These are phyloP conservation scores for Sphaerulina musiva DNA, from an alignment of 2,329 filamentous ascomycete genomes.

Conservation along the genomic window DNA sequence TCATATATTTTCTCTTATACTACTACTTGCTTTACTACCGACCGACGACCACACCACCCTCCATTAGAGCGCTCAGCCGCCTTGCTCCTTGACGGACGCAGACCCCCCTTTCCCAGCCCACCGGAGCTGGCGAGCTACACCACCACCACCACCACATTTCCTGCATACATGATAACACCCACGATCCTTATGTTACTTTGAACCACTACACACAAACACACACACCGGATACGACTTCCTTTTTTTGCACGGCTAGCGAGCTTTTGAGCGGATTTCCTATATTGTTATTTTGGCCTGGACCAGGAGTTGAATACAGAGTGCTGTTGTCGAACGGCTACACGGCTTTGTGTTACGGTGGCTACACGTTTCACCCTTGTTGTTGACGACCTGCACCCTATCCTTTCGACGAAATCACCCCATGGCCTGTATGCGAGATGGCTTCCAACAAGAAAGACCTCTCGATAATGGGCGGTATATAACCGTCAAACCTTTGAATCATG, in stretches of 20 bases:
- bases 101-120: slow-evolving; percentile 6
- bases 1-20: slow-evolving; percentile 19
- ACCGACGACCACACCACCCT: slow-evolving; percentile 6
- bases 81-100: slow-evolving; percentile 25
- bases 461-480: slow-evolving; percentile 79
- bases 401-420: slow-evolving; percentile 40
- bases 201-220: slow-evolving; percentile 7
- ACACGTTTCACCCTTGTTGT: slow-evolving; percentile 14
- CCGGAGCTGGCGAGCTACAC: slow-evolving; percentile 11
- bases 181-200: slow-evolving; percentile 31
- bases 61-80: slow-evolving; percentile 10
- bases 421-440: slow-evolving; percentile 82
- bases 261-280: slow-evolving; percentile 20
- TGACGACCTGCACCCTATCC: slow-evolving; percentile 13
- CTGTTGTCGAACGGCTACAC: slow-evolving; percentile 17
- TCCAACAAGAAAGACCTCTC: slow-evolving; percentile 71
- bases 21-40: slow-evolving; percentile 10
- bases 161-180: slow-evolving; percentile 26
- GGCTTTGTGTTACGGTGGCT: slow-evolving; percentile 20
- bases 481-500: slow-evolving; percentile 91
- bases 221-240: slow-evolving; percentile 14
- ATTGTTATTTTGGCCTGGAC: slow-evolving; percentile 21
- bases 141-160: slow-evolving; percentile 10
- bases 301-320: slow-evolving; percentile 18
- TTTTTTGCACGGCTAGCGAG: slow-evolving; percentile 21